Evolutionary conservation across 1,284 basidiomycete species (phyloP).

Genomic region (Golubevia pallescens): DNA sequence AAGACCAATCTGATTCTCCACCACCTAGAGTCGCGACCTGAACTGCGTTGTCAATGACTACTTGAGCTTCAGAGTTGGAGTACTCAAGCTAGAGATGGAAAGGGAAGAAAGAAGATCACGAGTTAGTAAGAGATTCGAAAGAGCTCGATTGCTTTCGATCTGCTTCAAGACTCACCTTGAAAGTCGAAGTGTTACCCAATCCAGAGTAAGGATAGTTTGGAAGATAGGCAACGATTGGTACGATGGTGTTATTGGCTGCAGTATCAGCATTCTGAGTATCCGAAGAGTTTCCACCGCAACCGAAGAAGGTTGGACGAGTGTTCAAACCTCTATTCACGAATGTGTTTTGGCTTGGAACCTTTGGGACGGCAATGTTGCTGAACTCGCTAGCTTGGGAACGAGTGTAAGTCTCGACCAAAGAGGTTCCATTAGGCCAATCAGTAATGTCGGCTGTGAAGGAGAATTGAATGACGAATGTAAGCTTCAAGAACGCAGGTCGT

Average conservation of each 20-base stretch:
- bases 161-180: conserved; percentile 1
- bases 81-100: conserved; percentile 61
- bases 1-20: conserved; percentile 37
- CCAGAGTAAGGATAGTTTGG: conserved; percentile 67
- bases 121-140: conserved; percentile 9
- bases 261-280: conserved; percentile 14
- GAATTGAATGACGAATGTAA: too few relatives aligned
- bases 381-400: conserved; percentile 27
- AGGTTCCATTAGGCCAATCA: conserved; percentile 54
- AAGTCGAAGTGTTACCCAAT: conserved; percentile 46
- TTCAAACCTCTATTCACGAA: conserved; percentile 74
- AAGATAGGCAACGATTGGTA: conserved; percentile 66
- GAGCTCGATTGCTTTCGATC: neutral
- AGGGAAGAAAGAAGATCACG: neutral
- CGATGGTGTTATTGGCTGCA: conserved; percentile 48
- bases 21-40: conserved; percentile 47
- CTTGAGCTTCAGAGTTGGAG: conserved; percentile 27
- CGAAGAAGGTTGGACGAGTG: conserved; percentile 77
- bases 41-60: conserved; percentile 51
- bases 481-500: too few relatives aligned
- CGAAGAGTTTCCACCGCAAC: conserved; percentile 67
- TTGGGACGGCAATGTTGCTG: conserved; percentile 63
- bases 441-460: conserved; percentile 31
- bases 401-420: conserved; percentile 34
- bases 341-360: conserved; percentile 67